Evolutionary conservation across 495 filamentous ascomycete genomes (phyloP).

Genomic region (Chaetomidium leptoderma): DNA sequence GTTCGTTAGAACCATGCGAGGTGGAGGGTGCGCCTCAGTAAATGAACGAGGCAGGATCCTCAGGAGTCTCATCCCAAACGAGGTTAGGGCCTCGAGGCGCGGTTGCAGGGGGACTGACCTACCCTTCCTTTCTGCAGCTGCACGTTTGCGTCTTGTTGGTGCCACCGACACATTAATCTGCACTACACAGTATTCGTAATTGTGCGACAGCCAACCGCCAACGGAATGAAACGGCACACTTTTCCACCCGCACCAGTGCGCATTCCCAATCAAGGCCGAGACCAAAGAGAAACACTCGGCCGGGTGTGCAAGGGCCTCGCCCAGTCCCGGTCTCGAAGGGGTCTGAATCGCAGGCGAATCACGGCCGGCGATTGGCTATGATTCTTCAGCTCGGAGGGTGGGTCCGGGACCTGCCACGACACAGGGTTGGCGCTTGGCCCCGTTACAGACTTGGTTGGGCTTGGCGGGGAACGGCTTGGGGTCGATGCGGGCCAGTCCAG

Average conservation of each 20-base stretch:
- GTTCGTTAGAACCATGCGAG: constrained; percentile 3
- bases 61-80: constrained; percentile 31
- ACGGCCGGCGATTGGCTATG: constrained; percentile 14
- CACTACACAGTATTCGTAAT: no score
- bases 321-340: neutral
- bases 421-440: constrained; percentile 15
- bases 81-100: constrained; percentile 31
- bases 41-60: constrained; percentile 25
- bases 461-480: constrained; percentile 17
- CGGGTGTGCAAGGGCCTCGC: neutral
- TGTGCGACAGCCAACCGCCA: neutral
- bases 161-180: neutral
- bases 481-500: constrained; percentile 21
- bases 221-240: constrained; percentile 1
- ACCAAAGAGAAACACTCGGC: constrained; percentile 19
- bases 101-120: constrained; percentile 4
- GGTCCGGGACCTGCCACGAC: neutral
- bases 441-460: constrained; percentile 16
- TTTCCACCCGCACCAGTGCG: neutral
- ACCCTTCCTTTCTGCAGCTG: neutral
- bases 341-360: constrained; percentile 18
- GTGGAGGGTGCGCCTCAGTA: constrained; percentile 11
- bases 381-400: constrained; percentile 7
- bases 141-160: neutral
- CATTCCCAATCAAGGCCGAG: constrained; percentile 6